Evolutionary conservation across 2,329 filamentous ascomycete species (phyloP), one percentile per base, ranked within the genome.

Genomic region (Gremmenia infestans): DNA sequence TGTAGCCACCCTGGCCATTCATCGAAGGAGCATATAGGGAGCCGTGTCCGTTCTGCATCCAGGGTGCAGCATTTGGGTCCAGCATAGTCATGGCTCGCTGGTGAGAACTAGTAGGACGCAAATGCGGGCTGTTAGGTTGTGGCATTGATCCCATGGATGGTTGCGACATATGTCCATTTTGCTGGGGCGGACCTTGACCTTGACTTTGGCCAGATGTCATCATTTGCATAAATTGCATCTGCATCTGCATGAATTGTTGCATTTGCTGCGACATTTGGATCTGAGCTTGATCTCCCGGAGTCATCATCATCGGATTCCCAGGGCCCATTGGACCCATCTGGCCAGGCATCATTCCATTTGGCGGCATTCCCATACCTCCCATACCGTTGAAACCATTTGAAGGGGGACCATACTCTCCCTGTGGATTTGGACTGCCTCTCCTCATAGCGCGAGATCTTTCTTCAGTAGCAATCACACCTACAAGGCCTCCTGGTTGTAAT

Each of bases 191-290:
- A 14, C 28, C 28, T 48, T 52, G 50, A 22, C 22, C 48, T 60
- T 54, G 60, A 35, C 54, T 56, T 55, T 60, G 60, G 11, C 62
- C 58, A 19, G 50, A 50, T 72, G 73, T 78, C 80, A 90, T 88
- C 83, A 91, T 87, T 66, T 92, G 88, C 87, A 95, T 93, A 73
- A 91, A 91, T 69, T 95, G 89, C 87, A 95, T 92, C 70, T 96
- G 91, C 86, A 94, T 91, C 69, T 91, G 87, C 88, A 93, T 91
- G 73, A 93, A 91, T 66, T 90, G 86, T 54, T 83, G 81, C 89
- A 93, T 92, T 68, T 92, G 88, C 67, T 91, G 87, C 6, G 82
- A 87, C 79, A 94, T 87, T 63, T 92, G 86, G 43, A 92, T 79
- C 65, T 93, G 88, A 28, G 86, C 85, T 69, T 89, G 87, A 59